These are phyloP conservation scores for Pisolithus thermaeus DNA, from an alignment of 1,284 basidiomycete species.

Conservation along the genomic window DNA sequence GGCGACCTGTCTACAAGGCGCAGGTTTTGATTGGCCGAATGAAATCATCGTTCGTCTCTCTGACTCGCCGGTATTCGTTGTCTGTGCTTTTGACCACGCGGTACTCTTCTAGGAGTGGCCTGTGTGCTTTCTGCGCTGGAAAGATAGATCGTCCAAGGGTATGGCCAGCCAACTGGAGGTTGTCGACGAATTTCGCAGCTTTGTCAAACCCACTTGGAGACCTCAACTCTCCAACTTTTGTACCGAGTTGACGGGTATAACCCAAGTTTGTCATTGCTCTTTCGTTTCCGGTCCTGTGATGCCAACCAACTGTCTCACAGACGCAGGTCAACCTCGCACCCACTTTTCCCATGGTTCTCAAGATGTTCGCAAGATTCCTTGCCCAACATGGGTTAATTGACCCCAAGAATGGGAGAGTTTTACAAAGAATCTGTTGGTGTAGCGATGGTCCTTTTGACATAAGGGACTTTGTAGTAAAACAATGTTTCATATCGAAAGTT, in stretches of 20 bases:
- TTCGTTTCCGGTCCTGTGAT: not conserved
- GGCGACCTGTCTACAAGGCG: slow-evolving; percentile 73
- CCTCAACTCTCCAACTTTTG: slow-evolving; percentile 83
- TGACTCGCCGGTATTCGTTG: slow-evolving; percentile 6
- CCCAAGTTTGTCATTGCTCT: slow-evolving; percentile 57
- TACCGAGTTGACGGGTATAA: slow-evolving; percentile 83
- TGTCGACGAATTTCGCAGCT: slow-evolving; percentile 80
- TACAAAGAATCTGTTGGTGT: slow-evolving; percentile 68
- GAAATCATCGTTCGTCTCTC: slow-evolving; percentile 79
- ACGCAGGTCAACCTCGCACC: slow-evolving; percentile 77
- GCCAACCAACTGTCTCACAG: slow-evolving; percentile 35
- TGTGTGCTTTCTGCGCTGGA: slow-evolving; percentile 84
- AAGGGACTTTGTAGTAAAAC: slow-evolving; percentile 80
- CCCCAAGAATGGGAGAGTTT: slow-evolving; percentile 44
- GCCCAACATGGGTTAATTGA: slow-evolving; percentile 61
- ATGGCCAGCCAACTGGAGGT: slow-evolving; percentile 56
- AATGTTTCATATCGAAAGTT: slow-evolving; percentile 80
- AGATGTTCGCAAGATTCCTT: slow-evolving; percentile 65
- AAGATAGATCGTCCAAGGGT: slow-evolving; percentile 48
- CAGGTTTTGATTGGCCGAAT: slow-evolving; percentile 74
- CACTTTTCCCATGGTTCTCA: slow-evolving; percentile 66
- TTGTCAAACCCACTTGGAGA: slow-evolving; percentile 84
- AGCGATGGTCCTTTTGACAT: slow-evolving; percentile 80
- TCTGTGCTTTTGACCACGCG: slow-evolving; percentile 22
- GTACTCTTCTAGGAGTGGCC: slow-evolving; percentile 68